Percentiles rank a stretch among this genome's conserved stretches.
Evolutionary conservation across 83 land plant species (phyloP).

Genomic region (Picea abies): DNA sequence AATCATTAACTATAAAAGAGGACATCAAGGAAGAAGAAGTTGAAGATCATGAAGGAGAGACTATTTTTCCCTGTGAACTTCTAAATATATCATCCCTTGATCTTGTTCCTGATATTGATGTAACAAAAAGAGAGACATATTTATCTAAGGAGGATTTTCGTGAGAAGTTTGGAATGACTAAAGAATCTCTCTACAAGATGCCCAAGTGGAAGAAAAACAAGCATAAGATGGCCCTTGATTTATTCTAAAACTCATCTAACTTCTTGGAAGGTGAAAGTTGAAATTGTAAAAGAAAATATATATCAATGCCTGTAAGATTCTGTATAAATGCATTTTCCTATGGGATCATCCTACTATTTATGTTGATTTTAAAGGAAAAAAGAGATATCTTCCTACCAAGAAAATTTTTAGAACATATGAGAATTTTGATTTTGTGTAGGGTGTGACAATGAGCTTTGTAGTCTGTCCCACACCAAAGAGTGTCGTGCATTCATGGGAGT

Average conservation of each 20-base stretch:
- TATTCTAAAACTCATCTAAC: slow-evolving; percentile 23
- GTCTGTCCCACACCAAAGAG: neutral
- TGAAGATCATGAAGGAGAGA: neutral
- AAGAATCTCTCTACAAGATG: slow-evolving; percentile 31
- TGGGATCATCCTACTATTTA: neutral
- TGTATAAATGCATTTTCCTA: neutral
- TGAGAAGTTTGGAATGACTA: slow-evolving; percentile 50
- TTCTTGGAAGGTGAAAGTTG: neutral
- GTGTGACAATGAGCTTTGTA: neutral
- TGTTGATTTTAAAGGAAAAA: neutral
- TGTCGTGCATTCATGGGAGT: slow-evolving; percentile 2
- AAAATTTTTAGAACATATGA: neutral
- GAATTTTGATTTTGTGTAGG: neutral
- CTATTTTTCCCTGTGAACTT: slow-evolving; percentile 28
- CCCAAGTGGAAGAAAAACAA: slow-evolving; percentile 51
- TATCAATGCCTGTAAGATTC: slow-evolving; percentile 12
- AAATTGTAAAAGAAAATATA: neutral
- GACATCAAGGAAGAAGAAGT: no score
- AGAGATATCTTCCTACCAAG: neutral
- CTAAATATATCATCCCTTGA: slow-evolving; percentile 25
- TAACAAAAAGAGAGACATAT: slow-evolving; percentile 53
- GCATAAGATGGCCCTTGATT: slow-evolving; percentile 34
- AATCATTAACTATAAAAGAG: no score
- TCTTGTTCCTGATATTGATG: slow-evolving; percentile 31
- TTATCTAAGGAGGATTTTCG: slow-evolving; percentile 38